phyloP scores from a whole-genome alignment of 768 basidiomycete species.

The Amanita subjunquillea region DNA sequence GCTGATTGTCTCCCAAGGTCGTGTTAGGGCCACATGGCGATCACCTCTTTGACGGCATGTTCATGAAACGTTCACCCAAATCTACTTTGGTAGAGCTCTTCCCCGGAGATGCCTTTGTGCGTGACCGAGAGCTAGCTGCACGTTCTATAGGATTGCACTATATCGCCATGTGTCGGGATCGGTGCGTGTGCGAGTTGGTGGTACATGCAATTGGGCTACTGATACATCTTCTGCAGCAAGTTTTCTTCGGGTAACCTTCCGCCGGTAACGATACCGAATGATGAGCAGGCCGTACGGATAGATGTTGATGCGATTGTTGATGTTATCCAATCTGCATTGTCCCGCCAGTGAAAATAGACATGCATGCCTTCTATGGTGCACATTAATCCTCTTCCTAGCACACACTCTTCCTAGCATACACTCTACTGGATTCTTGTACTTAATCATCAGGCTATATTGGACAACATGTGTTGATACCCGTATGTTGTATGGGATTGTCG shows the following conservation, averaged over 20 bases:
- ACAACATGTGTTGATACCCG: too few species aligned
- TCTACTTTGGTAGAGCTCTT: slow-evolving; percentile 74
- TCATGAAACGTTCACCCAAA: slow-evolving; percentile 50
- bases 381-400: not conserved
- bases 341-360: not conserved
- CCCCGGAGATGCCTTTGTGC: slow-evolving; percentile 52
- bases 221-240: slow-evolving; percentile 18
- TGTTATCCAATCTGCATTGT: slow-evolving; percentile 15
- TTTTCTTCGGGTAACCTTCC: slow-evolving; percentile 25
- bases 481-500: too few species aligned
- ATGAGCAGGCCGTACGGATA: slow-evolving; percentile 20
- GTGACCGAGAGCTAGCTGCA: slow-evolving; percentile 51
- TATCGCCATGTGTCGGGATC: slow-evolving; percentile 43
- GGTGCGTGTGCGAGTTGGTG: slow-evolving; percentile 14
- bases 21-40: slow-evolving; percentile 49
- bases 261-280: slow-evolving; percentile 14
- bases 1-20: slow-evolving; percentile 27
- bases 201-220: not conserved
- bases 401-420: not conserved
- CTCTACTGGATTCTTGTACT: not conserved
- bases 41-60: slow-evolving; percentile 59
- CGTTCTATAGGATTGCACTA: slow-evolving; percentile 45
- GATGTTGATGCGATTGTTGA: slow-evolving; percentile 31
- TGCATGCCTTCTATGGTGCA: too few species aligned
- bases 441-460: too few species aligned